Evolutionary conservation across 495 filamentous ascomycete species (phyloP).

Genomic region (Lindgomyces ingoldianus): DNA sequence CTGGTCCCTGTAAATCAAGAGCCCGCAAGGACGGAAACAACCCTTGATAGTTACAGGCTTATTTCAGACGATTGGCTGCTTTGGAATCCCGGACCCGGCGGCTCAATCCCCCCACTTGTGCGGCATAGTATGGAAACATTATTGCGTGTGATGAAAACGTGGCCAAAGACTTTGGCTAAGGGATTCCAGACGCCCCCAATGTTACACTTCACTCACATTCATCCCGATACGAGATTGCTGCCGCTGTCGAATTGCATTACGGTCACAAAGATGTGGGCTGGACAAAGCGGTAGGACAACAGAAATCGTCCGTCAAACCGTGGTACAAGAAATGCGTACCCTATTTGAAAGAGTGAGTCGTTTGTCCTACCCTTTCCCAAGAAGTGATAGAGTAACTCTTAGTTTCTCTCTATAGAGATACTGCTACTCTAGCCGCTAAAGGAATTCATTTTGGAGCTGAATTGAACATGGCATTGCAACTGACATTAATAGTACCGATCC

Average conservation of each 20-base stretch:
- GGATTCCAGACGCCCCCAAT: constrained; percentile 46
- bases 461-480: too few species aligned
- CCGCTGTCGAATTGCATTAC: constrained; percentile 46
- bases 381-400: too few species aligned
- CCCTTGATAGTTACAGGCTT: constrained; percentile 8
- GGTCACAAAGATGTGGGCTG: constrained; percentile 48
- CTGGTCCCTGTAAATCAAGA: neutral
- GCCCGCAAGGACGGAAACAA: neutral
- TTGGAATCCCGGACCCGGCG: constrained; percentile 16
- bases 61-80: constrained; percentile 35
- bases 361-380: too few species aligned
- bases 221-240: constrained; percentile 24
- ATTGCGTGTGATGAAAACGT: constrained; percentile 45
- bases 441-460: too few species aligned
- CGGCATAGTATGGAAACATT: constrained; percentile 46
- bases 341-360: constrained; percentile 37
- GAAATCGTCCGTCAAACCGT: constrained; percentile 42
- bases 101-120: constrained; percentile 20
- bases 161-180: constrained; percentile 46
- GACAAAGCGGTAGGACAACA: constrained; percentile 41
- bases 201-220: constrained; percentile 40
- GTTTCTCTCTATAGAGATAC: too few species aligned
- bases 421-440: too few species aligned
- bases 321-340: constrained; percentile 39
- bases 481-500: constrained; percentile 28